These are phyloP conservation scores for Leccinum subrobustum DNA, from an alignment of 1,284 basidiomycete genomes.

Conservation along the genomic window DNA sequence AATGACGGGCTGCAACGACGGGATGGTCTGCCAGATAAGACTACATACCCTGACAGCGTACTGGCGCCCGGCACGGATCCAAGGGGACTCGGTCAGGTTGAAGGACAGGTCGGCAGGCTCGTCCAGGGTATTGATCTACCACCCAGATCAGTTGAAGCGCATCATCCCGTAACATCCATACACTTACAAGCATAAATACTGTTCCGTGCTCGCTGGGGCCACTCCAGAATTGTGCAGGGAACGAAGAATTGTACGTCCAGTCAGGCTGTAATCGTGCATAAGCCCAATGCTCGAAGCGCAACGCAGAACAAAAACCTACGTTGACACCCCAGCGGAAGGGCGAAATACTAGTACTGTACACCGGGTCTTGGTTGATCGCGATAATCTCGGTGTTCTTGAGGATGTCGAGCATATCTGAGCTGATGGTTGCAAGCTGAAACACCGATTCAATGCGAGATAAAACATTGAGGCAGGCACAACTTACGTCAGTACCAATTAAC, in stretches of 20 bases:
- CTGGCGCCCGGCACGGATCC: conserved; percentile 63
- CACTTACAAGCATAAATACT: conserved; percentile 53
- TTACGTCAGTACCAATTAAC: conserved; percentile 41
- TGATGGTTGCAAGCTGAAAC: conserved; percentile 48
- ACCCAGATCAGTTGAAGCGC: not conserved
- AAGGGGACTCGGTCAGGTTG: conserved; percentile 65
- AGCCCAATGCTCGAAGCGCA: not conserved
- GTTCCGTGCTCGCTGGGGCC: conserved; percentile 53
- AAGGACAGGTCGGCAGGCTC: conserved; percentile 56
- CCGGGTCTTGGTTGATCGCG: conserved; percentile 66
- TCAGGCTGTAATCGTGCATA: conserved; percentile 41
- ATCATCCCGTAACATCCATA: not conserved
- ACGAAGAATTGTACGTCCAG: conserved; percentile 46
- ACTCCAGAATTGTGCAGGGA: conserved; percentile 60
- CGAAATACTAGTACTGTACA: conserved; percentile 55
- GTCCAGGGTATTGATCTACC: conserved; percentile 50
- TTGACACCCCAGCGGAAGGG: conserved; percentile 69
- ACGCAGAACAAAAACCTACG: conserved; percentile 31
- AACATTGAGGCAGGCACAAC: not conserved
- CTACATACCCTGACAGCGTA: conserved; percentile 54
- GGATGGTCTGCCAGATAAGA: not conserved
- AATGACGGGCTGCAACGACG: not conserved
- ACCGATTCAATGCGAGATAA: conserved; percentile 11
- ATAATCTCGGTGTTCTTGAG: conserved; percentile 63
- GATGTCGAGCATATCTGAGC: conserved; percentile 50